Conservation (phyloP, 2,329 filamentous ascomycete genomes). For the Dothiorella sarmentorum region DNA sequence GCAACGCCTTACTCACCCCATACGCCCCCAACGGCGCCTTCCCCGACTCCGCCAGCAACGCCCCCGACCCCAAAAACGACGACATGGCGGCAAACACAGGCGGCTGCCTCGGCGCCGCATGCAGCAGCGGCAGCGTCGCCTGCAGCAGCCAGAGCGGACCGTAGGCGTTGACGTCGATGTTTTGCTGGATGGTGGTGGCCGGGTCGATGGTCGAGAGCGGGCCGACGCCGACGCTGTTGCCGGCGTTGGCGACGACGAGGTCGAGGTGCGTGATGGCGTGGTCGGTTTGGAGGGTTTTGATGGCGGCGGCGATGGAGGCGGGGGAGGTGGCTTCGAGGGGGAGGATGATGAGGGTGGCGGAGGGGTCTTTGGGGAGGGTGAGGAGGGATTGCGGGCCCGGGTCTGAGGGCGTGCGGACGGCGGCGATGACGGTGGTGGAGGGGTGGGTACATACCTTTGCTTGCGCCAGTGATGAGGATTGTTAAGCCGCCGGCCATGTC, state of each 20-base stretch:
- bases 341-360: not conserved
- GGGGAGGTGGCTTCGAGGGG: not conserved
- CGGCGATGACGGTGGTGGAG: not conserved
- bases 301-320: not conserved
- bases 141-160: not conserved
- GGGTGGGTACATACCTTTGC: not conserved
- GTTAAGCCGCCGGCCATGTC: not conserved
- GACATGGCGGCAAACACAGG: not conserved
- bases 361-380: not conserved
- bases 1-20: not conserved
- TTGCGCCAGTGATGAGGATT: not conserved
- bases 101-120: not conserved
- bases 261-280: not conserved
- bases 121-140: not conserved
- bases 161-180: not conserved
- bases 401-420: not conserved
- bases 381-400: not conserved
- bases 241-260: not conserved
- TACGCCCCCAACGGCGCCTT: not conserved
- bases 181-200: not conserved
- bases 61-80: not conserved
- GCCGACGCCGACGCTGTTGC: not conserved
- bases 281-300: not conserved
- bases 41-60: not conserved
- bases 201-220: not conserved